Base-by-base conservation (phyloP, 2,329 filamentous ascomycete genomes). In the Microsporum audouinii region DNA sequence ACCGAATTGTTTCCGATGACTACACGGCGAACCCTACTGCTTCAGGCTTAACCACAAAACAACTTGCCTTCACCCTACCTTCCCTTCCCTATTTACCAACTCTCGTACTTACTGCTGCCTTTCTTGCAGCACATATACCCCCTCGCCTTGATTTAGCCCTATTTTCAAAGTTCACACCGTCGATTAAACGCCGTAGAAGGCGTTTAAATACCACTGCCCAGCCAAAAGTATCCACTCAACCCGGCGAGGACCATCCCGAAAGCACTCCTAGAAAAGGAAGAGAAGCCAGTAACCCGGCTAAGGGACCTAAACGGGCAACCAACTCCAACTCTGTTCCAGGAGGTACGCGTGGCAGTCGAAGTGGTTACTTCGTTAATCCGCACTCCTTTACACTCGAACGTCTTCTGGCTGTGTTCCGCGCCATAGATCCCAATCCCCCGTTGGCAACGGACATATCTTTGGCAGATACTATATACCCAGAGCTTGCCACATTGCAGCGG, bases 131-230 rank as follows among this genome's bases (percentile, higher is more conserved):
- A 8, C 73, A 78, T 65, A 79, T 72, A 31, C 76, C 75, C 0
- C 73, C 75, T 58, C 71, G 77, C 41, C 71, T 78, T 10, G 78
- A 80, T 66, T 78, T 76, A 5, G 74, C 78, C 60, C 77, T 79
- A 63, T 79, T 80, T 67, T 79, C 77, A 6, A 78, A 78, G 65
- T 75, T 78, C 59, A 77, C 77, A 12, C 75, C 74, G 33, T 73
- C 72, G 5, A 70, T 75, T 51, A 78, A 78, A 63, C 75, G 75
- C 63, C 70, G 62, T 36, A 63, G 66, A 36, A 66, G 75, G 8
- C 73, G 75, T 14, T 65, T 76, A 58, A 76, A 76, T 62, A 65
- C 75, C 59, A 69, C 71, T 23, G 41, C 51, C 2, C 72, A 73
- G 49, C 68, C 70, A 3, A 71, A 73, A 65, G 5, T 27, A 34